phyloP scores from a whole-genome alignment of 495 filamentous ascomycete species.

The Neurospora discreta region DNA sequence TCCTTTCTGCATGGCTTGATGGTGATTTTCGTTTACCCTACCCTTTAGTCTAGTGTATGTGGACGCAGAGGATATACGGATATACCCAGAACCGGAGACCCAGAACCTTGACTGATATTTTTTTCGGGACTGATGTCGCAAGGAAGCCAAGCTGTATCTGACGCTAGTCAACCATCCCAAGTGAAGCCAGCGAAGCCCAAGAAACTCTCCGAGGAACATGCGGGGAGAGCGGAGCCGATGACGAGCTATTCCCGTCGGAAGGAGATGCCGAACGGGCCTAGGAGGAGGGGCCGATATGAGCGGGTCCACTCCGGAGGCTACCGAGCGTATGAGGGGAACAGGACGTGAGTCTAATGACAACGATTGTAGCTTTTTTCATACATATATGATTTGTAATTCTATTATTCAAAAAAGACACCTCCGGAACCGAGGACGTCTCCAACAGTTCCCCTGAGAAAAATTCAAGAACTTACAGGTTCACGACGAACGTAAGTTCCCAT shows the following conservation, averaged over 20 bases:
- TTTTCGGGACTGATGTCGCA: neutral
- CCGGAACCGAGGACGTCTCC: no score
- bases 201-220: neutral
- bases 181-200: neutral
- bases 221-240: neutral
- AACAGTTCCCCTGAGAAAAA: neutral
- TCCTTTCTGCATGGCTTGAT: neutral
- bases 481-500: neutral
- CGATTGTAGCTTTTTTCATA: neutral
- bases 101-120: neutral
- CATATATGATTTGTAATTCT: no score
- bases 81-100: no score
- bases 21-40: neutral
- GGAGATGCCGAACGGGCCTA: neutral
- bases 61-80: no score
- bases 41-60: no score
- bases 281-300: neutral
- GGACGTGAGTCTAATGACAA: neutral
- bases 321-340: neutral
- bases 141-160: neutral
- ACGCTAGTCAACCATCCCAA: neutral
- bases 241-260: neutral
- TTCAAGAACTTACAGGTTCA: neutral
- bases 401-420: no score
- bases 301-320: neutral